These are phyloP conservation scores for Pecoramyces ruminantium DNA, from an alignment of 192 early-diverging fungal genomes.

Conservation along the genomic window DNA sequence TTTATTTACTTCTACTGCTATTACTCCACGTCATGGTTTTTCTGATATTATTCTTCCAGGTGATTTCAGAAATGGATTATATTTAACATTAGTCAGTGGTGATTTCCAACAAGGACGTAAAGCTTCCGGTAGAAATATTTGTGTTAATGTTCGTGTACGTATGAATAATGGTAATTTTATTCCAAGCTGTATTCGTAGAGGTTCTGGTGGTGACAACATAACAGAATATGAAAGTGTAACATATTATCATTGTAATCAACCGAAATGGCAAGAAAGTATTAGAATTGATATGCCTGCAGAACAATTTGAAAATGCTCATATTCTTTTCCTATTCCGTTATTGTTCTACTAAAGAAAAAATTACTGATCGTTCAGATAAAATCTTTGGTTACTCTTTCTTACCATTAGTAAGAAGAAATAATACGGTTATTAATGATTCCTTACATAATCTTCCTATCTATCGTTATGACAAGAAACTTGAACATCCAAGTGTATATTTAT, in stretches of 20 bases:
- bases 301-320: constrained; percentile 34
- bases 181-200: constrained; percentile 28
- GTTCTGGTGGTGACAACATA: constrained; percentile 10
- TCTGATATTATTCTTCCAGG: constrained; percentile 34
- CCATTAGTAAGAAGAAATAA: constrained; percentile 24
- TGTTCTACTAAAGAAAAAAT: constrained; percentile 3
- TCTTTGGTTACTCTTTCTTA: constrained; percentile 44
- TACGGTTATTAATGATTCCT: constrained; percentile 38
- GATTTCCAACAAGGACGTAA: constrained; percentile 30
- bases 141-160: constrained; percentile 37
- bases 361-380: constrained; percentile 10
- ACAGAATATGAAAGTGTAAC: constrained; percentile 35
- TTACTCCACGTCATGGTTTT: constrained; percentile 38
- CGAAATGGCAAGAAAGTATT: constrained; percentile 46
- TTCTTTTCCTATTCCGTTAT: constrained; percentile 42
- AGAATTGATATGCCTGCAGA: constrained; percentile 34
- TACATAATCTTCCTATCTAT: constrained; percentile 38
- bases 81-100: constrained; percentile 32
- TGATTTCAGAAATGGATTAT: constrained; percentile 36
- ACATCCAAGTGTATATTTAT: constrained; percentile 26
- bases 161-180: constrained; percentile 31
- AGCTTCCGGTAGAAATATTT: constrained; percentile 26
- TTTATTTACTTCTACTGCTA: constrained; percentile 16
- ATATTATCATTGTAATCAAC: constrained; percentile 36
- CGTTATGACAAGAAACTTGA: constrained; percentile 28